Evolutionary conservation across 108 stramenopile genomes (phyloP).

Genomic region (Nannochloropsis oceanica): DNA sequence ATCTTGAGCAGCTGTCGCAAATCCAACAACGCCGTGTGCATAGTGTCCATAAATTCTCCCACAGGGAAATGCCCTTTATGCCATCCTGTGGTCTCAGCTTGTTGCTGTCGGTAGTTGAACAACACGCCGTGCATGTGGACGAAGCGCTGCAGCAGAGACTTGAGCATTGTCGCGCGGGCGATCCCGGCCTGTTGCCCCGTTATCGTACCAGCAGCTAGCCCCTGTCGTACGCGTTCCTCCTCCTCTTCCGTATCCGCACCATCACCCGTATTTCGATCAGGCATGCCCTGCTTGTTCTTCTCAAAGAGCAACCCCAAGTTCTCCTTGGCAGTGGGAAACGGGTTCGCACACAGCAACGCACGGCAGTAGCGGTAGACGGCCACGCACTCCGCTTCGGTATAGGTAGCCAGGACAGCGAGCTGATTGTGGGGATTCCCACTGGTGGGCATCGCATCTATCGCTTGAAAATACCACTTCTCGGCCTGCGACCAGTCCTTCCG

Average conservation of each 20-base stretch:
- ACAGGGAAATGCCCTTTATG: neutral
- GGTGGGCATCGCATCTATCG: slow-evolving; percentile 19
- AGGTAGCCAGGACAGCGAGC: slow-evolving; percentile 32
- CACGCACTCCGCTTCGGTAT: slow-evolving; percentile 35
- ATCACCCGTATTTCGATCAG: neutral
- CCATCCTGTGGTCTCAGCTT: neutral
- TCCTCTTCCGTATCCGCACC: neutral
- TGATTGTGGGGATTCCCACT: slow-evolving; percentile 35
- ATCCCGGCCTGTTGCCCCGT: slow-evolving; percentile 5
- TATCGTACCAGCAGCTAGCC: neutral
- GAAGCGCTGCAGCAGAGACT: slow-evolving; percentile 29
- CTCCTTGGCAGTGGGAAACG: slow-evolving; percentile 28
- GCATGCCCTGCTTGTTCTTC: slow-evolving; percentile 24
- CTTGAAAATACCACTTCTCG: slow-evolving; percentile 20
- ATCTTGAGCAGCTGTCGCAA: slow-evolving; percentile 21
- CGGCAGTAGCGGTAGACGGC: slow-evolving; percentile 35
- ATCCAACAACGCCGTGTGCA: slow-evolving; percentile 12
- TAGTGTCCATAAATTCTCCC: slow-evolving; percentile 2
- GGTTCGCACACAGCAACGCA: slow-evolving; percentile 12
- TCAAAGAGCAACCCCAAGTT: slow-evolving; percentile 29
- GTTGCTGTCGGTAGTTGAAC: neutral
- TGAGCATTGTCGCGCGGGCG: slow-evolving; percentile 17
- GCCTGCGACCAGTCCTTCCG: slow-evolving; percentile 18
- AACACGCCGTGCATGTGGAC: slow-evolving; percentile 28
- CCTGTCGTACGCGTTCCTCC: neutral